Conservation (phyloP, 1,139 yeast species). For the Lodderomyces metapsilosis region DNA sequence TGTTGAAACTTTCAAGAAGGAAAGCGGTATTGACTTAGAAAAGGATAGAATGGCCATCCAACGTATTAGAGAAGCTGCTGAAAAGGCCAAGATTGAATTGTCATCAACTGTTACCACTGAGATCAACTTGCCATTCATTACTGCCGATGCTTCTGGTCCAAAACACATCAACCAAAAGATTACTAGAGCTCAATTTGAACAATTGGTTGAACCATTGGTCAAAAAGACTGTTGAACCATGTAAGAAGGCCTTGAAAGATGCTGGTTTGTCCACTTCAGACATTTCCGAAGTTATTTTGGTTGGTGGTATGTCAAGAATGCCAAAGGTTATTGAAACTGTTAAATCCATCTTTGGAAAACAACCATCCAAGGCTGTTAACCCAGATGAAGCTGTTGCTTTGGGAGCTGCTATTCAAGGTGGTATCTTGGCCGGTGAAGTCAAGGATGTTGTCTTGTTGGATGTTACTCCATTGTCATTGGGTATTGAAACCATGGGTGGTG, state of each 20-base stretch:
- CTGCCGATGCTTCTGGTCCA: slow-evolving; percentile 96
- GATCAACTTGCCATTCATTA: slow-evolving; percentile 94
- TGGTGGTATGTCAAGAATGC: slow-evolving; percentile 99
- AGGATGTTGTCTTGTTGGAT: slow-evolving; percentile 73
- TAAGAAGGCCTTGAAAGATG: slow-evolving; percentile 97
- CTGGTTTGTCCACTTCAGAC: slow-evolving; percentile 79
- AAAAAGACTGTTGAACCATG: slow-evolving; percentile 96
- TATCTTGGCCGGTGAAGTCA: slow-evolving; percentile 96
- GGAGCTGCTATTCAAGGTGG: slow-evolving; percentile 99
- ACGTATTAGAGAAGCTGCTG: slow-evolving; percentile 99
- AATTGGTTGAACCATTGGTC: slow-evolving; percentile 85
- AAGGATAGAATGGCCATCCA: slow-evolving; percentile 98
- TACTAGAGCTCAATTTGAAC: slow-evolving; percentile 91
- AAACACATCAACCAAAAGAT: slow-evolving; percentile 95
- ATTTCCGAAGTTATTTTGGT: slow-evolving; percentile 94
- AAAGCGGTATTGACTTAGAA: slow-evolving; percentile 82
- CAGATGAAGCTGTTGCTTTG: slow-evolving; percentile 99
- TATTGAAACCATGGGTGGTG: slow-evolving; percentile 99
- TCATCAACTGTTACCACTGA: slow-evolving; percentile 93
- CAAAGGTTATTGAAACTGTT: slow-evolving; percentile 97
- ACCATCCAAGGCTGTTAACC: slow-evolving; percentile 98
- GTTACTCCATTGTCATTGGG: slow-evolving; percentile 98
- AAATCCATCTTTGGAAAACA: slow-evolving; percentile 89
- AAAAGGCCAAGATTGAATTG: slow-evolving; percentile 98
- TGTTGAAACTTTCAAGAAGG: slow-evolving; percentile 90